Percentiles rank a stretch among this genome's conserved stretches.
Conservation (phyloP, 2,329 filamentous ascomycete genomes). For the Chrysoporthe austroafricana region DNA sequence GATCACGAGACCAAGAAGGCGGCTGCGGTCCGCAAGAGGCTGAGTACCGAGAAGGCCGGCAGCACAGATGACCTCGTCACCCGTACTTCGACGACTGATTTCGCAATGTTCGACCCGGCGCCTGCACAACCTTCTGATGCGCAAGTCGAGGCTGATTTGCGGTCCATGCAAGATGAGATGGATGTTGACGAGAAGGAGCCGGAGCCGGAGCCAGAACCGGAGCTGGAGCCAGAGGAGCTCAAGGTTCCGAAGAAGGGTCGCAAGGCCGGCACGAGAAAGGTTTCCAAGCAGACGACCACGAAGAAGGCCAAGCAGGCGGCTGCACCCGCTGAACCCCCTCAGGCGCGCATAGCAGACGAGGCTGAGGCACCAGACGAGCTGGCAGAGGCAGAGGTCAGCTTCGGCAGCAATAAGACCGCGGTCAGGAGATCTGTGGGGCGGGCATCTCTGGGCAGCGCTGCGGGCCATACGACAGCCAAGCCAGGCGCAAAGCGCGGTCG, state of each 20-base stretch:
- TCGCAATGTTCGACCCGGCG: constrained; percentile 57
- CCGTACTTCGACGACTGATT: constrained; percentile 40
- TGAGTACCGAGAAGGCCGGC: constrained; percentile 33
- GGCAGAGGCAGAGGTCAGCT: constrained; percentile 45
- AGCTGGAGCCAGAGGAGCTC: constrained; percentile 40
- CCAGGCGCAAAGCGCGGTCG: constrained; percentile 25
- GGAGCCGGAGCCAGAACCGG: constrained; percentile 32
- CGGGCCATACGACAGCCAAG: constrained; percentile 17
- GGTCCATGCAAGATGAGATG: constrained; percentile 54
- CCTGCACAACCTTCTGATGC: constrained; percentile 51
- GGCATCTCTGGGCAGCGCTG: constrained; percentile 15
- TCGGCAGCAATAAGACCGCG: constrained; percentile 48
- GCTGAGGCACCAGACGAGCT: constrained; percentile 35
- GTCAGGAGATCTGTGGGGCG: constrained; percentile 40
- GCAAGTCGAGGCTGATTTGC: constrained; percentile 55
- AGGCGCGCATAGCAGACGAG: constrained; percentile 29
- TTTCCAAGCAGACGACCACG: constrained; percentile 50
- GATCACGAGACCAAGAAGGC: constrained; percentile 51
- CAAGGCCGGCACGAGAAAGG: constrained; percentile 55
- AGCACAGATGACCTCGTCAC: constrained; percentile 24
- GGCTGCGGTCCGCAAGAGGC: constrained; percentile 35
- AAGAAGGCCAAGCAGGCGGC: constrained; percentile 48
- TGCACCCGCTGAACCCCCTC: constrained; percentile 26
- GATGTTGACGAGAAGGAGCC: constrained; percentile 37
- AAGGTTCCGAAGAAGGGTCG: constrained; percentile 58